Base-by-base conservation (phyloP, 345 rosid genomes). In the Euphorbia tirucalli region DNA sequence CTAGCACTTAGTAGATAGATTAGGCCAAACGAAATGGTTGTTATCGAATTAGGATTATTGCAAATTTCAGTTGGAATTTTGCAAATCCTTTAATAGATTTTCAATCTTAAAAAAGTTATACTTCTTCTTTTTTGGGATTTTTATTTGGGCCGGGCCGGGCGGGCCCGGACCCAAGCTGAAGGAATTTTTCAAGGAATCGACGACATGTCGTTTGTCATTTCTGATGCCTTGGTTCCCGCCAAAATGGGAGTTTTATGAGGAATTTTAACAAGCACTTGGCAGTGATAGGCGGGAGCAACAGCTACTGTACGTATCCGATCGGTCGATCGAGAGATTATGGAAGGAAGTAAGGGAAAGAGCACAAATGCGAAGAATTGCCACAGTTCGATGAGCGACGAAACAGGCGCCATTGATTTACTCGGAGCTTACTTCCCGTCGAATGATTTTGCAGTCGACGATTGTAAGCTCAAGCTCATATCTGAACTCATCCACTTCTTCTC, bases 401-500 rank as follows among this genome's bases (percentile, higher is more conserved):
- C 79, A 6, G n/a, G 76, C 68, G 19, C 84, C 66, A 82, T 75
- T 57, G 75, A 83, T 2, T 61, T 87, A 14, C 78, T 90, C 68
- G 79, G 87, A 57, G 54, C 79, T 11, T 94, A 92, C 83, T 78
- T 87, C 68, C 86, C 82, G 59, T 89, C 88, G 35, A 82, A 82
- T 82, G 90, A 88, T 66, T 75, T 82, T 24, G 76, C 79, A 14
- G 79, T 83, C 61, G 90, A 83, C 56, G 87, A 87, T 68, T 87
- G 84, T 62, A 79, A 73, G 71, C 65, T 89, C 77, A 61, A 64
- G 78, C 88, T 93, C 73, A 75, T 86, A 7, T 68, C 83, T 62
- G 81, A 86, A 64, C 92, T 95, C 72, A 76, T 89, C 65, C 82
- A 83, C 72, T 75, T 95, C 86, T 88, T 95, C 85, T 88, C 91